Evolutionary conservation across 345 rosid genomes (phyloP), one percentile per base, ranked within the genome.

Genomic region (Erysimum cheiranthoides): DNA sequence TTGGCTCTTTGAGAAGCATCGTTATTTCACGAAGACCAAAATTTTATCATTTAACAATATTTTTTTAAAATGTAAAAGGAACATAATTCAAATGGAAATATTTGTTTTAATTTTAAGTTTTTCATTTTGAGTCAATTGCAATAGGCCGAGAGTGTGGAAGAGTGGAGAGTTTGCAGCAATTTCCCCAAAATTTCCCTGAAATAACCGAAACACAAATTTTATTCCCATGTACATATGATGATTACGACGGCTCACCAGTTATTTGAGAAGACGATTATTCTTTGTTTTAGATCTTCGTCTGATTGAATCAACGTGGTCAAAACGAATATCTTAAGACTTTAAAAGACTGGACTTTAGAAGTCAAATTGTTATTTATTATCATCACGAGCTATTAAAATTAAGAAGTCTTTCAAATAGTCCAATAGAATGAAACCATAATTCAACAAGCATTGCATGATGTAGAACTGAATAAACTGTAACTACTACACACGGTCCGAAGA

Each of bases 101-200:
- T 25, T 56, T 57, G 9, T 49, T 39, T 28, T 5, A 34, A 25
- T 34, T 16, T 2, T 8, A 11, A 25, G n/a, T n/a, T 42, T 43
- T 35, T 14, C 12, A 61, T 61, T 11, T 12, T 13, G 21, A 32
- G 27, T 38, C 65, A 14, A 51, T 21, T 5, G 61, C 27, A 36
- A 53, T 4, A 13, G 17, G 28, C 30, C 8, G 8, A 64, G 31
- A 56, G 59, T 25, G 40, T 17, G 16, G 28, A 10, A 16, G 42
- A 67, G n/a, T 58, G 36, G 4, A 61, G 39, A 71, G 17, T 35
- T 35, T 61, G 42, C 3, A 53, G 70, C 42, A 76, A 76, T 57
- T 76, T 76, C 80, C 27, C 13, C 58, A 32, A 70, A 52, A 12
- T 70, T 76, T 76, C 80, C 4, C 2, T 76, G 80, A 63, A 76